Evolutionary conservation across 805 yeast species (phyloP), one percentile per base, ranked within the genome.

Genomic region (Candida ulmi): DNA sequence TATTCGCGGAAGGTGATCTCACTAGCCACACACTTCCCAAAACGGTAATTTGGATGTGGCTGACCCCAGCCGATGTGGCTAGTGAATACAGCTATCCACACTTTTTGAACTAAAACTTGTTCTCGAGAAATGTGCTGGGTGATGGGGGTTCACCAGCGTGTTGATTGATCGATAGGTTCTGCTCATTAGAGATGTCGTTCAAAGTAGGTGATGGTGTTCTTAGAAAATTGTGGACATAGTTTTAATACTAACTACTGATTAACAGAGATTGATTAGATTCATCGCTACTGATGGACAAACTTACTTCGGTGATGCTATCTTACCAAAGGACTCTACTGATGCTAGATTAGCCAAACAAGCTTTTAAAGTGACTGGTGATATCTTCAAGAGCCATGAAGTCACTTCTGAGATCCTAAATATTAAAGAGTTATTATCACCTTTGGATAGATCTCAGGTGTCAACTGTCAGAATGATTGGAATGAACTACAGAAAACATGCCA

Each of bases 391-490:
- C 8, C 46, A 48, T 12, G 59, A 61, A 46, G 53, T 51, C 16
- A 71, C 77, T 17, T 59, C 63, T 17, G 59, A 65, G 12, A 44
- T 57, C 12, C 35, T 50, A 28, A 57, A 60, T 3, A 60, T 74
- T 24, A 41, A 46, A 30, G 44, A 60, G 37, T 55, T 73, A 12
- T 51, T 73, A 37, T 47, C 69, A 3, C 79, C 79, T 5, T 42
- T 73, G 25, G 55, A 61, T 5, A 47, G 47, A n/a, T 47, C 48
- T 4, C 66, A 65, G 34, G 56, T 69, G 2, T 57, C 56, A 6
- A 64, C 71, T 1, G 59, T 74, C 17, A 59, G 78, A 36, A 64
- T 70, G 51, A 62, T 76, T 26, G 81, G 81, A 1, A 61, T 76
- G 55, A 76, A 76, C 53, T 76, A 72, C 48, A 57, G 60, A 30